These are phyloP conservation scores for Buxus sempervirens DNA, from an alignment of 164 flowering plant genomes.

Conservation along the genomic window DNA sequence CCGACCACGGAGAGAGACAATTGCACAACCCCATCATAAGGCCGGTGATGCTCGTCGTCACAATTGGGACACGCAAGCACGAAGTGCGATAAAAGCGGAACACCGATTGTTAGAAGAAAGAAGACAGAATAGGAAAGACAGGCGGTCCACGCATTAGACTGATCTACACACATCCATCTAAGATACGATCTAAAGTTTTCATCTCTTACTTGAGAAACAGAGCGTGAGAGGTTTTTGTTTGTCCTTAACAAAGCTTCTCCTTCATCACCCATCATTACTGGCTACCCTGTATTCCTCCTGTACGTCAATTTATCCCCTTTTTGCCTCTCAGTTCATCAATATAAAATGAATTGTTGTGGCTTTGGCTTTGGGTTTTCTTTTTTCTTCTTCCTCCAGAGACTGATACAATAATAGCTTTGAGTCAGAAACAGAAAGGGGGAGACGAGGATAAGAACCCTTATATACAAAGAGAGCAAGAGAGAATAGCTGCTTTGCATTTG, in stretches of 20 bases:
- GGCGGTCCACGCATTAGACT: conserved; percentile 40
- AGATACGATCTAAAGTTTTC: conserved; percentile 77
- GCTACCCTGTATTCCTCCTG: background rate
- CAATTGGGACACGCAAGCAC: conserved; percentile 60
- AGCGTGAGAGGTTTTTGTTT: conserved; percentile 25
- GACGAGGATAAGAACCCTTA: too few relatives aligned
- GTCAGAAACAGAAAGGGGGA: too few relatives aligned
- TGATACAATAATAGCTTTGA: too few relatives aligned
- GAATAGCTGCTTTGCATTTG: too few relatives aligned
- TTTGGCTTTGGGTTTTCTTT: too few relatives aligned
- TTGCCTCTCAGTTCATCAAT: too few relatives aligned
- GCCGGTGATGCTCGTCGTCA: conserved; percentile 53
- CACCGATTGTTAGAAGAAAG: conserved; percentile 46
- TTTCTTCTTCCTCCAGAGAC: too few relatives aligned
- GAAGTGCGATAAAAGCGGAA: conserved; percentile 68
- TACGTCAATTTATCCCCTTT: too few relatives aligned
- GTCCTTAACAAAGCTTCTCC: conserved; percentile 9
- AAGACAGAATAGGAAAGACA: conserved; percentile 70
- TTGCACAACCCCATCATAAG: conserved; percentile 65
- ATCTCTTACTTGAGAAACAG: conserved; percentile 43
- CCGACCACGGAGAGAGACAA: conserved; percentile 64
- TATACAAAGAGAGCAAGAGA: too few relatives aligned
- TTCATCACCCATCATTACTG: conserved; percentile 28
- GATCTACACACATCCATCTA: conserved; percentile 88
- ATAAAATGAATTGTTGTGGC: too few relatives aligned